A percentile compares a stretch with the other conserved stretches of the same genome.
Evolutionary conservation across 352 stramenopile genomes (phyloP).

Genomic region (Aphanomyces invadans): DNA sequence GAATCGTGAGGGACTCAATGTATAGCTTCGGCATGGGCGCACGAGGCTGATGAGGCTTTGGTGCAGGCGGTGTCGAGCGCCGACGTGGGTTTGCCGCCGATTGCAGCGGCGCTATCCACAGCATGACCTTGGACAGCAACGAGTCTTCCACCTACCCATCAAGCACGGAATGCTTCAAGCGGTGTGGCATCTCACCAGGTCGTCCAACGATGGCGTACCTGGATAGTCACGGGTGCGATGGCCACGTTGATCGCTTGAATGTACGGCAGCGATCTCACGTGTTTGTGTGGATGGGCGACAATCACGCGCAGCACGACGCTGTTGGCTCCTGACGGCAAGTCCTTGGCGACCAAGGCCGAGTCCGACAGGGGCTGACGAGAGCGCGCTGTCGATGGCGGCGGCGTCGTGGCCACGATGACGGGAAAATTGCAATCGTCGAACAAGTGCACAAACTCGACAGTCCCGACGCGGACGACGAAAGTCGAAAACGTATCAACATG

Average conservation of each 20-base stretch:
- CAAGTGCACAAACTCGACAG: conserved; percentile 63
- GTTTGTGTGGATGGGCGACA: conserved; percentile 46
- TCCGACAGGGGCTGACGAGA: conserved; percentile 17
- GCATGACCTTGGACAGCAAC: conserved; percentile 39
- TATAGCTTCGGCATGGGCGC: conserved; percentile 56
- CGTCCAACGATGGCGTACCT: too few species aligned
- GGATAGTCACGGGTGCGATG: conserved; percentile 45
- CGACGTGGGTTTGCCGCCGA: not conserved
- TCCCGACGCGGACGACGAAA: conserved; percentile 39
- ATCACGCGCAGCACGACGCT: conserved; percentile 44
- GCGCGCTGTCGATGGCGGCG: conserved; percentile 30
- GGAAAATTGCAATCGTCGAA: conserved; percentile 66
- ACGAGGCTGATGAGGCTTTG: too few species aligned
- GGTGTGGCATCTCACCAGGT: too few species aligned
- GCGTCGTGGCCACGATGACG: conserved; percentile 47
- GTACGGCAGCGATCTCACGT: conserved; percentile 41
- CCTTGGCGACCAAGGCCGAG: conserved; percentile 36
- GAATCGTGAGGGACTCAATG: conserved; percentile 52
- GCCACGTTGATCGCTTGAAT: conserved; percentile 62
- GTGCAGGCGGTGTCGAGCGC: conserved; percentile 33
- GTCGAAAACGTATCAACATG: conserved; percentile 58
- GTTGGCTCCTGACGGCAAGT: conserved; percentile 31
- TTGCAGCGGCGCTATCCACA: conserved; percentile 28
- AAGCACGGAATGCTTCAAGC: too few species aligned
- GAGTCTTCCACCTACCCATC: conserved; percentile 47